Evolutionary conservation across 139 green algal genomes (phyloP), one percentile per base, ranked within the genome.

Genomic region (Coccomyxa sp.): DNA sequence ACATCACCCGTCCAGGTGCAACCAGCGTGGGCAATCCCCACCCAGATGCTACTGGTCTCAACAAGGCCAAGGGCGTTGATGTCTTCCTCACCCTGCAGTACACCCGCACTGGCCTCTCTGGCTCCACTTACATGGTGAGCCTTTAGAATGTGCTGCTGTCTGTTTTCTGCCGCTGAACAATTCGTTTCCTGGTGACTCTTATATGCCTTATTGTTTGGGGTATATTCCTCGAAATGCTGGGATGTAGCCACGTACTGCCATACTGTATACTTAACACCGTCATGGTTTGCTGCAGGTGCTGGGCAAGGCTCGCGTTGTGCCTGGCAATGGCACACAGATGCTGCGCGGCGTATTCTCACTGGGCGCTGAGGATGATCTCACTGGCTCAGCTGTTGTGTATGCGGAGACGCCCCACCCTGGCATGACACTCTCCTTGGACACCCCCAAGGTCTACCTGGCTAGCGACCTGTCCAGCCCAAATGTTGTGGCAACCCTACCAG

Each of bases 311-410:
- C 63, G 63, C 63, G 63, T 71, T 25, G 21, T 71, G 63, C 63
- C 63, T 25, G 21, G 21, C 4, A 71, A 71, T 71, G 63, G 63
- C 63, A 71, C 63, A 28, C 4, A 71, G 71, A 16, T 38, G 71
- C 71, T 77, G 71, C 71, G 71, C 27, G 71, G 71, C 27, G 71
- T 77, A n/a, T 77, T 77, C 71, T 51, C n/a, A 15, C 21, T 77
- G 27, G n/a, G 31, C 23, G 23, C 71, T 15, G 25, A 77, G 27
- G 71, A 30, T 10, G 71, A 77, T n/a, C 71, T 77, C 1, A 45
- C 1, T 3, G 66, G 66, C 21, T 71, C 63, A 21, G 71, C 23
- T 18, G 27, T 32, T n/a, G 18, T 80, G 30, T 80, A 63, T 32
- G 30, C 31, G 30, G 76, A 80, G 30, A 63, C 76, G 30, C 3